Evolutionary conservation across 805 yeast genomes (phyloP).

Genomic region (Sugiyamaella smithiae): DNA sequence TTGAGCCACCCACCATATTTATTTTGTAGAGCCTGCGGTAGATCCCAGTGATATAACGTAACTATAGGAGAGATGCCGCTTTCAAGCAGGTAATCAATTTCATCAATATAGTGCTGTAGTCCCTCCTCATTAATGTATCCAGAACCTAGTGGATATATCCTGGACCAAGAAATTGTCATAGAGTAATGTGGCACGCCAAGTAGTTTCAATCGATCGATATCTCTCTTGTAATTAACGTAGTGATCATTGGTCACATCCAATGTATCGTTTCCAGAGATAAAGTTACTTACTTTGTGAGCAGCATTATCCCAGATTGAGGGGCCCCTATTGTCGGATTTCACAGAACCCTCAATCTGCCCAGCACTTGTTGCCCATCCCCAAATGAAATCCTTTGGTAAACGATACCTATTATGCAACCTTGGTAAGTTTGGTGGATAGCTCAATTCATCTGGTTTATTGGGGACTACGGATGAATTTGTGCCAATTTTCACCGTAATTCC

Average conservation of each 20-base stretch:
- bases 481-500: slow-evolving; percentile 17
- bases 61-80: slow-evolving; percentile 32
- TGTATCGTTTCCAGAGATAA: slow-evolving; percentile 19
- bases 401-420: background rate
- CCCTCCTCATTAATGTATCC: slow-evolving; percentile 29
- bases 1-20: slow-evolving; percentile 32
- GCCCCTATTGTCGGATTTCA: slow-evolving; percentile 35
- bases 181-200: slow-evolving; percentile 37
- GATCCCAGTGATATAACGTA: slow-evolving; percentile 38
- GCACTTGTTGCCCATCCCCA: slow-evolving; percentile 39
- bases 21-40: slow-evolving; percentile 31
- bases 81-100: slow-evolving; percentile 31
- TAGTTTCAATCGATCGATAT: slow-evolving; percentile 34
- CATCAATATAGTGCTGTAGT: slow-evolving; percentile 34
- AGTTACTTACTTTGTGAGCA: slow-evolving; percentile 22
- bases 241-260: slow-evolving; percentile 34
- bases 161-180: slow-evolving; percentile 37
- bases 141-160: slow-evolving; percentile 35
- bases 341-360: slow-evolving; percentile 40
- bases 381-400: slow-evolving; percentile 20
- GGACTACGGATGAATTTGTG: slow-evolving; percentile 13
- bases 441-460: slow-evolving; percentile 15
- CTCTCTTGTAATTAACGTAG: slow-evolving; percentile 37
- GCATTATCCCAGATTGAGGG: slow-evolving; percentile 35
- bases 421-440: slow-evolving; percentile 21